Evolutionary conservation across 192 early-diverging fungal species (phyloP).

Genomic region (Neocallimastix lanati): DNA sequence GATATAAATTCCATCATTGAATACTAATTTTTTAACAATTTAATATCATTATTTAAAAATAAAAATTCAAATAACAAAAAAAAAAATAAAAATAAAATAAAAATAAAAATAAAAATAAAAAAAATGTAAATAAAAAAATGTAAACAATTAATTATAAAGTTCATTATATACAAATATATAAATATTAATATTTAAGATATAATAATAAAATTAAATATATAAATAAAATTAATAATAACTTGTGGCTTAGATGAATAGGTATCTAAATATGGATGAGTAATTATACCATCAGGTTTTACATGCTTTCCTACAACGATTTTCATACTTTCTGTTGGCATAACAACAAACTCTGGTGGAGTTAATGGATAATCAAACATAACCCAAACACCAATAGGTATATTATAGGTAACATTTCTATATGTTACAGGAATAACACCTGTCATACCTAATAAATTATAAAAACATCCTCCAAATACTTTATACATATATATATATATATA

Average conservation of each 20-base stretch:
- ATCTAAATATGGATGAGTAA: constrained; percentile 70
- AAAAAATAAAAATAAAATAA: no score
- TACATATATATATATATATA: no score
- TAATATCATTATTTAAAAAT: no score
- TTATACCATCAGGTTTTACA: constrained; percentile 65
- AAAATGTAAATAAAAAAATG: no score
- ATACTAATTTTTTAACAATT: no score
- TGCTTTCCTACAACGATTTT: constrained; percentile 55
- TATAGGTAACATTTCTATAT: constrained; percentile 61
- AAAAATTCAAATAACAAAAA: no score
- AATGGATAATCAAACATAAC: constrained; percentile 65
- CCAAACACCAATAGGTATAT: constrained; percentile 84
- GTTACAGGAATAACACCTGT: constrained; percentile 75
- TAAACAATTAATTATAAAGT: no score
- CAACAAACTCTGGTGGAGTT: constrained; percentile 61
- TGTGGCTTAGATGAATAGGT: not conserved
- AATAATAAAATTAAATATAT: not conserved
- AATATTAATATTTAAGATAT: no score
- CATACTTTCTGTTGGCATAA: constrained; percentile 79
- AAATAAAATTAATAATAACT: not conserved
- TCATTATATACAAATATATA: no score
- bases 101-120: no score
- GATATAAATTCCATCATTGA: no score
- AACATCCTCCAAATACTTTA: not conserved
- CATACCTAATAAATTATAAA: constrained; percentile 40